Evolutionary conservation across 345 rosid genomes (phyloP), one percentile per base, ranked within the genome.

Genomic region (Arabidopsis thaliana): DNA sequence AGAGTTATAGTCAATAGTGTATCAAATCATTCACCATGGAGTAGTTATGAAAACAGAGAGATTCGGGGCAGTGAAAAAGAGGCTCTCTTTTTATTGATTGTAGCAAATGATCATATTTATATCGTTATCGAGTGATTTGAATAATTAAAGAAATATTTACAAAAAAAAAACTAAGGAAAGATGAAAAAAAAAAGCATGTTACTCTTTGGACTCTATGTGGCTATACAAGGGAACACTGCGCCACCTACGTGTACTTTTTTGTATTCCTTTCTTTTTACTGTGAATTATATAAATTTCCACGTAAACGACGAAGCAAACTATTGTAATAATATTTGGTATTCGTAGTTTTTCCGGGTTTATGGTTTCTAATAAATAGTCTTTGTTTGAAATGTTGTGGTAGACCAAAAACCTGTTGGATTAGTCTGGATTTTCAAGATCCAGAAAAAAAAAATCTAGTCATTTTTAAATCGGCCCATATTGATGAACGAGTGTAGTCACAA

Each of bases 51-150:
- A 72, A 59, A 61, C 14, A 60, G 83, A 73, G 68, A 83, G 86
- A 86, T 82, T 78, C 82, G 73, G 81, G 82, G 82, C 81, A 82
- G 81, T 83, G 82, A 86, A 85, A 83, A 86, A 82, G 86, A 82
- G 83, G 81, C 14, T 67, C 71, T 72, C 61, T 63, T 77, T 78
- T 78, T 80, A 69, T 82, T 82, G 78, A 78, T 73, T 61, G 78
- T 78, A 66, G 59, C 79, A 55, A 63, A 42, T 72, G 25, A 73
- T 56, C 38, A 69, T 50, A 48, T 37, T 25, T 13, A 68, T 75
- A 77, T 77, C 55, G 61, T 59, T 59, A 41, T 38, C 9, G 67
- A 58, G 34, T 48, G 34, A 70, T 28, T 14, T 45, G 13, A 13
- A 65, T 44, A 62, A 28, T 22, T 8, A 62, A 61, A 46, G 25